phyloP scores from a whole-genome alignment of 2,329 filamentous ascomycete species.

The Cladophialophora immunda region DNA sequence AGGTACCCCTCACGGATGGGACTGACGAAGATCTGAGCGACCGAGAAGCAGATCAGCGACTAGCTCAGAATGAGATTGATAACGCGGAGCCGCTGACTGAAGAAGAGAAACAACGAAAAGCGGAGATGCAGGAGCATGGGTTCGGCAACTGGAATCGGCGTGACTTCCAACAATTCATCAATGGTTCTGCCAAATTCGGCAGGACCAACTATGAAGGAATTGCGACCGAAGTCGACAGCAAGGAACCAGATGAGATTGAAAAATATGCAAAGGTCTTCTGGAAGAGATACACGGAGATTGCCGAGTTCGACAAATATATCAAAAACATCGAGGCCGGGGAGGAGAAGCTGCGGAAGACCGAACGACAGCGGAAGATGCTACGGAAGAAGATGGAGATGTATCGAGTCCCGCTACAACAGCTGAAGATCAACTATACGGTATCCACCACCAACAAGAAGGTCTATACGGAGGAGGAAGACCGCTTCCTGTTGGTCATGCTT shows the following conservation, averaged over 20 bases:
- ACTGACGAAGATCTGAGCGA: conserved; percentile 82
- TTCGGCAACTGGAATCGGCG: conserved; percentile 96
- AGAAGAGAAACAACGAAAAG: conserved; percentile 87
- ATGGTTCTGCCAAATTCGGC: conserved; percentile 91
- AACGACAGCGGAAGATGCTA: conserved; percentile 91
- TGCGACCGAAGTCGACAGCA: conserved; percentile 88
- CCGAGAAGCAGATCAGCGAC: conserved; percentile 80
- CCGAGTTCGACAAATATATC: conserved; percentile 88
- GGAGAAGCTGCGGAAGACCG: conserved; percentile 84
- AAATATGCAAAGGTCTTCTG: conserved; percentile 92
- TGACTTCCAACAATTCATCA: conserved; percentile 98
- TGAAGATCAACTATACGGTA: conserved; percentile 98
- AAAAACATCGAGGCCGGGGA: conserved; percentile 92
- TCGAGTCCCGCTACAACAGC: conserved; percentile 94
- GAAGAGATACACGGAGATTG: conserved; percentile 90
- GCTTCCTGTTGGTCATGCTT: conserved; percentile 91
- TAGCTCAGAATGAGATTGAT: conserved; percentile 92
- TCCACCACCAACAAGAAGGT: conserved; percentile 99
- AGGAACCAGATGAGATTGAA: conserved; percentile 83
- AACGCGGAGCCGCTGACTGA: conserved; percentile 87
- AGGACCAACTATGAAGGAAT: conserved; percentile 86
- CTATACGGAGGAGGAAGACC: conserved; percentile 97
- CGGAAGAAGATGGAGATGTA: conserved; percentile 96
- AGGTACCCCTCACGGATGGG: conserved; percentile 87
- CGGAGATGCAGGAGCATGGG: conserved; percentile 79